Base-by-base conservation (phyloP, 345 rosid species). In the Eucalyptus curtisii region DNA sequence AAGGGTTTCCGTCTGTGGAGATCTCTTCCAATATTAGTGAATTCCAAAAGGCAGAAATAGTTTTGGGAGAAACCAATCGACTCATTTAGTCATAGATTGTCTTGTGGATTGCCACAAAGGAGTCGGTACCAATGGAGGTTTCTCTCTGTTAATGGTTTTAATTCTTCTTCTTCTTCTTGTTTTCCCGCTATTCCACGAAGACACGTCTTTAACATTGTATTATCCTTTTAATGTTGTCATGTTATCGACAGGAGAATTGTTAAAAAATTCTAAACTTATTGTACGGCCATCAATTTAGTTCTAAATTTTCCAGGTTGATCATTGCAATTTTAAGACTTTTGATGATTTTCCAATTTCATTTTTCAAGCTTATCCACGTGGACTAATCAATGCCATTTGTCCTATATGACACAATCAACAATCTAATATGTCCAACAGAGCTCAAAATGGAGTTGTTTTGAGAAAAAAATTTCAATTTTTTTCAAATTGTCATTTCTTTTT, bases 321-420 rank as follows among this genome's bases (percentile, higher is more conserved):
- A 61, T 30, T 13, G 17, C 15, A 30, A n/a, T 30, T 5, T 10
- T 30, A 30, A 61, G 31, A 30, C 33, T 61, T 61, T 71, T 5
- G 13, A 33, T 19, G 0, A 71, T 33, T 71, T 33, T 17, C 20
- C 24, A 10, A 33, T 17, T 3, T 3, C 9, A 6, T 71, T 8
- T 68, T 71, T 71, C 0, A 0, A 19, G 25, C 6, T 31, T 31
- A 66, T 31, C 19, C 9, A 64, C 10, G 1, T n/a, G 57, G 57
- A 52, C 10, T 52, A 52, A 52, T 52, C 25, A 19, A 7, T 52
- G 25, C 0, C 57, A 20, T 52, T 20, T 4, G 25, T 37, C 44
- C 13, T 10, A 33, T 11, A 16, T 71, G 25, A 19, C 25, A 9
- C 1, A 3, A 0, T 37, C 1, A 0, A 19, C 22, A 20, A 37